These are phyloP conservation scores for Tinospora cordifolia DNA, from an alignment of 164 flowering plant species.

Conservation along the genomic window DNA sequence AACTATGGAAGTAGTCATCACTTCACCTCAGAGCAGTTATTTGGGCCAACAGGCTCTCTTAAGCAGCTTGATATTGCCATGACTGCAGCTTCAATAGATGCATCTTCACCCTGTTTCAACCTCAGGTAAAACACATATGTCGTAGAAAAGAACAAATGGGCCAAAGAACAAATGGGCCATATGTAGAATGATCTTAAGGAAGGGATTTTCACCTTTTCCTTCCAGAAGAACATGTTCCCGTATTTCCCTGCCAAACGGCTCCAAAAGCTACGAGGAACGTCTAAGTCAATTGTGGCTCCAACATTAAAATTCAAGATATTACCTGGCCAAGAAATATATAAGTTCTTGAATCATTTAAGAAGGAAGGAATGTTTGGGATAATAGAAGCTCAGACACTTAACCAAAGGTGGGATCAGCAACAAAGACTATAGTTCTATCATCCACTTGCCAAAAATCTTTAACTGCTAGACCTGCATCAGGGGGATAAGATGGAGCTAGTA, in stretches of 20 bases:
- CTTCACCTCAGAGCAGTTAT: constrained; percentile 73
- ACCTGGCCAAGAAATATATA: constrained; percentile 35
- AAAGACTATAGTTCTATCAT: constrained; percentile 90
- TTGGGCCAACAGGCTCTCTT: constrained; percentile 75
- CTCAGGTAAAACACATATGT: not conserved
- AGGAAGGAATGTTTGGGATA: not conserved
- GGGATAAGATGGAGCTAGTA: not conserved
- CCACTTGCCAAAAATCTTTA: constrained; percentile 87
- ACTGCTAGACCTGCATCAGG: constrained; percentile 68
- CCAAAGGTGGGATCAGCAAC: constrained; percentile 98
- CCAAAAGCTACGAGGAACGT: constrained; percentile 95
- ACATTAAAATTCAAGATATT: constrained; percentile 90
- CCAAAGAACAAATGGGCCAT: too few species aligned
- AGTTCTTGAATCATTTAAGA: constrained; percentile 3
- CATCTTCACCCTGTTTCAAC: constrained; percentile 79
- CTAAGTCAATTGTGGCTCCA: constrained; percentile 75
- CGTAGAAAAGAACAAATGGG: not conserved
- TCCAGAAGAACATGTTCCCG: constrained; percentile 96
- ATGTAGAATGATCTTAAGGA: not conserved
- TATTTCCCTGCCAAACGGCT: constrained; percentile 88
- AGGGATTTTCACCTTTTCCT: constrained; percentile 59
- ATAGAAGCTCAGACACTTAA: constrained; percentile 20
- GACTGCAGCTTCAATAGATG: constrained; percentile 89
- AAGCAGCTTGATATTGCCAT: constrained; percentile 85
- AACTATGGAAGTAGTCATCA: constrained; percentile 13